These are phyloP conservation scores for Botryotinia convoluta DNA, from an alignment of 2,329 filamentous ascomycete species.

Conservation along the genomic window DNA sequence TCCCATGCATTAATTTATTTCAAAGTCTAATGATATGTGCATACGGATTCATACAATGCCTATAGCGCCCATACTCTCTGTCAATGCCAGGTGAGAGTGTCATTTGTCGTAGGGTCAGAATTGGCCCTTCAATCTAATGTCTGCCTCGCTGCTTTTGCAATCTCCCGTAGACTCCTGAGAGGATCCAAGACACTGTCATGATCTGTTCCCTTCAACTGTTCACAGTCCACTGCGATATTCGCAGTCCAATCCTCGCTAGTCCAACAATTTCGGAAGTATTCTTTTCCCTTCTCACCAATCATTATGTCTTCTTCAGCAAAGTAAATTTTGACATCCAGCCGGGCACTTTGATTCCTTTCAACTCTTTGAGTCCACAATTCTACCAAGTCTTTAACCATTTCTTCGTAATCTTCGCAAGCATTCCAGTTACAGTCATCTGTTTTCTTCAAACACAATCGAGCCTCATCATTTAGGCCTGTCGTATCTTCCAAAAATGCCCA, in stretches of 20 bases:
- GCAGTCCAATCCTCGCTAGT: conserved; percentile 32
- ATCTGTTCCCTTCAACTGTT: conserved; percentile 38
- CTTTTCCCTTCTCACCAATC: conserved; percentile 43
- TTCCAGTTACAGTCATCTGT: conserved; percentile 24
- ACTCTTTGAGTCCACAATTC: conserved; percentile 25
- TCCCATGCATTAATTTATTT: conserved; percentile 6
- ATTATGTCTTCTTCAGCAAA: conserved; percentile 44
- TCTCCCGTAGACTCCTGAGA: conserved; percentile 20
- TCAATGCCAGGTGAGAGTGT: not conserved
- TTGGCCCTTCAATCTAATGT: not conserved
- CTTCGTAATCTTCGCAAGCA: conserved; percentile 29
- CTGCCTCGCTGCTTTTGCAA: conserved; percentile 18
- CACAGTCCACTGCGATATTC: conserved; percentile 40
- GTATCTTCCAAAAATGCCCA: conserved; percentile 32
- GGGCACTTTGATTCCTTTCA: conserved; percentile 19
- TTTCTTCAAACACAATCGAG: conserved; percentile 34
- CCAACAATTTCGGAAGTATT: conserved; percentile 46
- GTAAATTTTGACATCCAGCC: conserved; percentile 26
- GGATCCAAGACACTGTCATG: conserved; percentile 40
- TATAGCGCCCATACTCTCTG: not conserved
- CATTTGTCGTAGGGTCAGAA: not conserved
- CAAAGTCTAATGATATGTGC: conserved; percentile 5
- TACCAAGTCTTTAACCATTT: conserved; percentile 24
- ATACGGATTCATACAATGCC: not conserved
- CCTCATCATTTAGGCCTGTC: conserved; percentile 35